Conservation (phyloP, 2,329 filamentous ascomycete species). For the Paracorniculantispora psalliotae region DNA sequence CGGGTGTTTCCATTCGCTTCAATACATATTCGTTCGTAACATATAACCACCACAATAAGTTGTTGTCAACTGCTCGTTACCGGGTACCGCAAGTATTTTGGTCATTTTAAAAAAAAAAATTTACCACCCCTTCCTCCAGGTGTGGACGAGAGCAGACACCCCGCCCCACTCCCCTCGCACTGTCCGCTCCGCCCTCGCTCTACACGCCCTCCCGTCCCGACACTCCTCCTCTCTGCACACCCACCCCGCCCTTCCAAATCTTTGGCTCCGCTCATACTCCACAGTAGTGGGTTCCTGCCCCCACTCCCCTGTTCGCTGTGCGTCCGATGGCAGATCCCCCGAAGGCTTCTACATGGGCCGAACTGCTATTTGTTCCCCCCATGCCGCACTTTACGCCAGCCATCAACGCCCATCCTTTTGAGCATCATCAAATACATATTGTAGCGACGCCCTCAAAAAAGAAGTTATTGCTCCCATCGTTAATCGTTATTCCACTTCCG, state of each 20-base stretch:
- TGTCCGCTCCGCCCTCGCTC: conserved; percentile 1
- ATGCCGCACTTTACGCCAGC: conserved; percentile 10
- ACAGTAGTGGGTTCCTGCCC: neutral
- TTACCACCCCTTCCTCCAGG: neutral
- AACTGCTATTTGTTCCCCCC: conserved; percentile 12
- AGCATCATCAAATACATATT: neutral
- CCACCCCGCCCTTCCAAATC: conserved; percentile 10
- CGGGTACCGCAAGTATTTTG: no score
- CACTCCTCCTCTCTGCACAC: neutral
- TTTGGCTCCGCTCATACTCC: conserved; percentile 6
- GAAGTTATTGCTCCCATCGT: no score
- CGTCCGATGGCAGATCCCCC: conserved; percentile 14
- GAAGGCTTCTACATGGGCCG: conserved; percentile 17
- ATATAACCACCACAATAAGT: no score
- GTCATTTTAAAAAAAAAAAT: no score
- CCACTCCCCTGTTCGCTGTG: conserved; percentile 9
- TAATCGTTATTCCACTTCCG: no score
- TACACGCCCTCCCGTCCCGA: neutral
- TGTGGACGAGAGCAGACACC: neutral
- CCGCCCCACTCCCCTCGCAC: neutral
- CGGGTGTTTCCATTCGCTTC: no score
- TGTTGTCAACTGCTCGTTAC: no score
- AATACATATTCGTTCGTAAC: no score
- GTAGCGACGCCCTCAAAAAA: neutral
- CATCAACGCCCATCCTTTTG: neutral